These are phyloP conservation scores for Podaxis mareebaensis DNA, from an alignment of 768 basidiomycete genomes.

Conservation along the genomic window DNA sequence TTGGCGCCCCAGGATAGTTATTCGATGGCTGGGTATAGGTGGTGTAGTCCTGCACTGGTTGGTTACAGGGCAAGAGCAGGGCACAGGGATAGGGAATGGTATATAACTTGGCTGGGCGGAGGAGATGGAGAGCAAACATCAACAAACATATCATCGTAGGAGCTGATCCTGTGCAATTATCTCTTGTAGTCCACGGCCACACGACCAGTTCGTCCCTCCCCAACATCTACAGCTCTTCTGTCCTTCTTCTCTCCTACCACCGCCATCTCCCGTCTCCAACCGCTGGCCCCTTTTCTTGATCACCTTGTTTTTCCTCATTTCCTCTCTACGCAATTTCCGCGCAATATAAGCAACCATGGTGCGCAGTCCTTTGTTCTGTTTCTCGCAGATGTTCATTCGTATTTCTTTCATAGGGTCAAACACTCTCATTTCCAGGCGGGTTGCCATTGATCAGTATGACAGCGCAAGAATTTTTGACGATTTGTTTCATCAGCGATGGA, in stretches of 20 bases:
- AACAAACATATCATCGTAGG: constrained; percentile 24
- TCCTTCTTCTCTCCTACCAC: constrained; percentile 17
- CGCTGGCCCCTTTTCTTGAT: constrained; percentile 11
- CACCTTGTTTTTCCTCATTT: constrained; percentile 1
- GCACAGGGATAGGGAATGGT: neutral
- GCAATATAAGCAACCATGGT: constrained; percentile 32
- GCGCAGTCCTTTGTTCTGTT: constrained; percentile 19
- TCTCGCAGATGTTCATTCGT: constrained; percentile 18
- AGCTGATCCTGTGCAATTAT: constrained; percentile 18
- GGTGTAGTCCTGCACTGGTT: neutral
- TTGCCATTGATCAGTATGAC: constrained; percentile 17
- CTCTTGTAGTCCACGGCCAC: constrained; percentile 28
- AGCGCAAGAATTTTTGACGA: constrained; percentile 17
- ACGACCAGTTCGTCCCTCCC: constrained; percentile 34
- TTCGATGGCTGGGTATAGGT: too few relatives aligned
- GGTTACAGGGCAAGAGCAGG: neutral
- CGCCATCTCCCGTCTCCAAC: constrained; percentile 12
- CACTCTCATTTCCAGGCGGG: constrained; percentile 77
- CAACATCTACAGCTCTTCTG: constrained; percentile 24
- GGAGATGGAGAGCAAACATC: constrained; percentile 24
- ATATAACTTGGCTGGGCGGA: neutral
- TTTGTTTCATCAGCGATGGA: constrained; percentile 57
- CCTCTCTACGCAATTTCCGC: neutral
- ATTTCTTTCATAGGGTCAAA: constrained; percentile 68
- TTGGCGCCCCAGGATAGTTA: too few relatives aligned